Percentiles rank a stretch among this genome's conserved stretches.
Conservation (phyloP, 495 filamentous ascomycete species). For the Apodospora peruviana region DNA sequence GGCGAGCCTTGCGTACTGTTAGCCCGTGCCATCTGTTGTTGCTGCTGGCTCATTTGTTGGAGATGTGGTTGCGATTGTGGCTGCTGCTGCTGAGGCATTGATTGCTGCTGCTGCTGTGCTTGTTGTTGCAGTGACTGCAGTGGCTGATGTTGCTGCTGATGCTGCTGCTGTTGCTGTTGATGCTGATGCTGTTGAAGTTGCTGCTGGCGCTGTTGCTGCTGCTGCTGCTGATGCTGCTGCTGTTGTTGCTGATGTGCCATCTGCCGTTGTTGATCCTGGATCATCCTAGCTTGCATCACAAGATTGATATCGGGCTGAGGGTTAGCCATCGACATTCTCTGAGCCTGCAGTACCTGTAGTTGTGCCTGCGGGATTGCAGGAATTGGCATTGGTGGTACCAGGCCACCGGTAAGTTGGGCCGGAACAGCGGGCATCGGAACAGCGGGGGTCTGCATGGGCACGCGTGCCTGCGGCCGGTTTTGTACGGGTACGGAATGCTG, state of each 20-base stretch:
- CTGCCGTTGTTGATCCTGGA: conserved; percentile 52
- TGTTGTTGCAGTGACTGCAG: conserved; percentile 17
- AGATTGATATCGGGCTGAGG: conserved; percentile 53
- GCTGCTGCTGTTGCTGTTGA: conserved; percentile 29
- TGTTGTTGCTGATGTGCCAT: conserved; percentile 45
- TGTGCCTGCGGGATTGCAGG: conserved; percentile 71
- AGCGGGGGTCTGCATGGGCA: conserved; percentile 36
- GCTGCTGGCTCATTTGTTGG: conserved; percentile 33
- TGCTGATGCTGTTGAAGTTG: conserved; percentile 31
- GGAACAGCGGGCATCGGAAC: conserved; percentile 34
- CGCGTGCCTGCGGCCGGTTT: conserved; percentile 26
- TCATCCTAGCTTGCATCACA: conserved; percentile 52
- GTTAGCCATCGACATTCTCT: conserved; percentile 58
- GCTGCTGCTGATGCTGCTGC: conserved; percentile 20
- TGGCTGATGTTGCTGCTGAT: conserved; percentile 21
- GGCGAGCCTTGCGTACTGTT: conserved; percentile 33
- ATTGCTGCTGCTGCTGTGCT: conserved; percentile 27
- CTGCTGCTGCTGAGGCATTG: conserved; percentile 28
- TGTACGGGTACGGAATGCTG: conserved; percentile 33
- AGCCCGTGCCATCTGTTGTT: conserved; percentile 27
- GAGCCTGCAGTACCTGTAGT: conserved; percentile 55
- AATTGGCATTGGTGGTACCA: conserved; percentile 55
- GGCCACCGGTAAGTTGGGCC: conserved; percentile 38
- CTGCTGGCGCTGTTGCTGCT: conserved; percentile 33
- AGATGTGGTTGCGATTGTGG: conserved; percentile 29